phyloP scores from a whole-genome alignment of 768 basidiomycete genomes.

The Serendipita sp. region DNA sequence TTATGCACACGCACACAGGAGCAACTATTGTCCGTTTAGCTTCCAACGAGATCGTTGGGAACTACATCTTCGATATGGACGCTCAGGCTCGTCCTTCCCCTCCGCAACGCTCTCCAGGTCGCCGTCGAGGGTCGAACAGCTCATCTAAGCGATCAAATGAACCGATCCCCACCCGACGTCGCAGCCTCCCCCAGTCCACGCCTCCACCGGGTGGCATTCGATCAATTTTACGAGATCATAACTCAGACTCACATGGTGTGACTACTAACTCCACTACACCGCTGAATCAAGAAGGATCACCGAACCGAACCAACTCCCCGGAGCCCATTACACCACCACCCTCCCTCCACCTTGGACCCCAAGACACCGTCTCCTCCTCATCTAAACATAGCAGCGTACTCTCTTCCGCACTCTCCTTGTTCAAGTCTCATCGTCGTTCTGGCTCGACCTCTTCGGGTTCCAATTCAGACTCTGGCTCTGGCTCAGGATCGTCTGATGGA shows the following conservation, averaged over 20 bases:
- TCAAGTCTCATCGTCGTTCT: neutral
- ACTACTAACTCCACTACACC: neutral
- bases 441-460: neutral
- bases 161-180: neutral
- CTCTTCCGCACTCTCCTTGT: neutral
- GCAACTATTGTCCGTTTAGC: conserved; percentile 1
- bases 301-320: neutral
- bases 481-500: conserved; percentile 4
- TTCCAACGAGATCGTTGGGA: neutral
- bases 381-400: neutral
- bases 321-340: neutral
- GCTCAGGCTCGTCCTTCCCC: neutral
- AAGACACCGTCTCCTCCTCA: neutral
- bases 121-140: neutral
- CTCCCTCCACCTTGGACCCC: no score
- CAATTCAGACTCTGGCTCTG: neutral
- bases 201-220: neutral
- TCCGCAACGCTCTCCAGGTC: neutral
- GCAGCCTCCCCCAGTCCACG: conserved; percentile 1
- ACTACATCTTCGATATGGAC: neutral
- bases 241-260: neutral
- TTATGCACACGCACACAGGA: neutral
- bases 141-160: neutral
- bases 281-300: neutral
- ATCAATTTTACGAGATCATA: neutral